Conservation (phyloP, 2,329 filamentous ascomycete species). For the Achaetomium macrosporum region DNA sequence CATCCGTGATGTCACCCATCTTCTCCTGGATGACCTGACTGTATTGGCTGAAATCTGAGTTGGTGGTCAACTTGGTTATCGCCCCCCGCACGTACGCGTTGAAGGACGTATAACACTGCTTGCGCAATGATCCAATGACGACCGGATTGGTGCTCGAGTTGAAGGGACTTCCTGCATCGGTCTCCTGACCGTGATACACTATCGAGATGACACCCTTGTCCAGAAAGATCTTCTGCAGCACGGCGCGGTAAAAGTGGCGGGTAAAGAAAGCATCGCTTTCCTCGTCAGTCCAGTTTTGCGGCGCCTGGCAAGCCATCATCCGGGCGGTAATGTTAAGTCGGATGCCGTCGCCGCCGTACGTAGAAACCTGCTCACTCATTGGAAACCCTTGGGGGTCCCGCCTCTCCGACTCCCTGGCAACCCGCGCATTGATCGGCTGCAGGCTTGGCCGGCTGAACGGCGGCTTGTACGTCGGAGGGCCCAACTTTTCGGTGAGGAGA, state of each 20-base stretch:
- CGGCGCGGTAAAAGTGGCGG: slow-evolving; percentile 84
- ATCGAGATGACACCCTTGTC: slow-evolving; percentile 72
- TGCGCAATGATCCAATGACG: slow-evolving; percentile 79
- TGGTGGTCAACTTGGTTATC: slow-evolving; percentile 62
- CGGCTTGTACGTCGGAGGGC: slow-evolving; percentile 80
- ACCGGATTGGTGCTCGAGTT: slow-evolving; percentile 63
- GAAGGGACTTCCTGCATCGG: slow-evolving; percentile 18
- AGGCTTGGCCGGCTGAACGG: slow-evolving; percentile 66
- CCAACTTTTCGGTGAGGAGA: slow-evolving; percentile 81
- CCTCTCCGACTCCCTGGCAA: slow-evolving; percentile 61
- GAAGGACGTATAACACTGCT: slow-evolving; percentile 72
- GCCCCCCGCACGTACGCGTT: slow-evolving; percentile 74
- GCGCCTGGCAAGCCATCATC: slow-evolving; percentile 97
- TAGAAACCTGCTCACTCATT: slow-evolving; percentile 69
- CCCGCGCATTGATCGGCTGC: slow-evolving; percentile 61
- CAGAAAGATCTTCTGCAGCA: slow-evolving; percentile 87
- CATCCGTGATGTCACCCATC: slow-evolving; percentile 65
- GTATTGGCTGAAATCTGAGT: slow-evolving; percentile 51
- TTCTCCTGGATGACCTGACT: slow-evolving; percentile 57
- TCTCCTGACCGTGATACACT: slow-evolving; percentile 38
- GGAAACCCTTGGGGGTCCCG: slow-evolving; percentile 89
- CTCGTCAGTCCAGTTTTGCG: slow-evolving; percentile 77
- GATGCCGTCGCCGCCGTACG: slow-evolving; percentile 57
- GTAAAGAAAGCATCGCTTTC: slow-evolving; percentile 88
- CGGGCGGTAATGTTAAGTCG: slow-evolving; percentile 91